Base-by-base conservation (phyloP, 352 stramenopile species). In the Peronospora destructor region DNA sequence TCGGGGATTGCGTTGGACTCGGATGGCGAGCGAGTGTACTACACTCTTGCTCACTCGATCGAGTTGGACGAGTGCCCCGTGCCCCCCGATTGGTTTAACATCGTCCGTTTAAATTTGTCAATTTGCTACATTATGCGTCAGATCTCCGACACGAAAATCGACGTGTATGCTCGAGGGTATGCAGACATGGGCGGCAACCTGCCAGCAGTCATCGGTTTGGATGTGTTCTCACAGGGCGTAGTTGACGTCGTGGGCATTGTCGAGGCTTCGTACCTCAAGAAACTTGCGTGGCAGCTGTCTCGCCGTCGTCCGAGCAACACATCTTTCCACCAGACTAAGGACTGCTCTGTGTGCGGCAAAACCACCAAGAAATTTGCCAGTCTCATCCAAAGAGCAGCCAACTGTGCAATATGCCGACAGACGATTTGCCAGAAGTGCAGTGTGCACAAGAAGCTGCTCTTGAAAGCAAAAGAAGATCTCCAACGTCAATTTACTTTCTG, bases 111-210 rank as follows among this genome's bases (percentile, higher is more conserved):
- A 3, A 76, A 66, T 16, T 52, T 78, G 32, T 80, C 69, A 2
- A 71, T 72, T 36, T 84, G 72, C 59, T 73, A 71, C 53, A 76
- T 78, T 33, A 66, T 68, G 45, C 59, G 71, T 3, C 66, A 80
- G 43, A 43, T 62, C 10, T 49, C 63, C 14, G 47, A 66, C 7
- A 45, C 56, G 21, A 61, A 63, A 36, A 71, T 80, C 25, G 69
- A 76, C 46, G 60, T 76, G 11, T 84, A 73, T 53, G 71, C 65
- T 29, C 68, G 70, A 38, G 60, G 61, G 0, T 84, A 64, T 33
- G 56, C 61, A 1, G 66, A 80, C 44, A 64, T 71, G 35, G 58
- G 69, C 21, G 67, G 69, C 23, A 71, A 45, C 17, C 38, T 80
- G 13, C 59, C 70, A 0, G 53, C 63, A 4, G 30, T 66, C 0